These are phyloP conservation scores for Hanseniaspora clermontiae DNA, from an alignment of 805 yeast genomes.

Conservation along the genomic window DNA sequence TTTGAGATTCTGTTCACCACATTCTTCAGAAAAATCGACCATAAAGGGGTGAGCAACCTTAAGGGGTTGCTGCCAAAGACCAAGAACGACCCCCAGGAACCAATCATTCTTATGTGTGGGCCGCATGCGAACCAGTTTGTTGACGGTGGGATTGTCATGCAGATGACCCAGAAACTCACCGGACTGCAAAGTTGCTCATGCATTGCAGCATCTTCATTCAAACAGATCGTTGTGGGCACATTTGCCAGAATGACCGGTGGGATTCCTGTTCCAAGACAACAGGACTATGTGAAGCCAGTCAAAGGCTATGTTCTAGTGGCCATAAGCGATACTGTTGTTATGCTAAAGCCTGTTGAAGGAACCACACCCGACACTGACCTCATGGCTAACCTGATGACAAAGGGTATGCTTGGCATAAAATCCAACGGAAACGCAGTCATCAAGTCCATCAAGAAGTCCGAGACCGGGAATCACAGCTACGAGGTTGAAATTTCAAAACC, in stretches of 20 bases:
- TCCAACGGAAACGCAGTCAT: constrained; percentile 68
- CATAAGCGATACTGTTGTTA: constrained; percentile 22
- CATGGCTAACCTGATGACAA: constrained; percentile 36
- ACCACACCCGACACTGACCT: neutral
- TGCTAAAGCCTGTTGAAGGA: neutral
- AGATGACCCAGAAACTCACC: constrained; percentile 34
- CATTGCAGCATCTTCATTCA: constrained; percentile 71
- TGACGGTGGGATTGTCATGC: constrained; percentile 66
- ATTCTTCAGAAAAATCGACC: constrained; percentile 62
- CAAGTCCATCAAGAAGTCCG: constrained; percentile 38
- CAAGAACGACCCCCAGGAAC: constrained; percentile 51
- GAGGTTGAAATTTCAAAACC: constrained; percentile 32
- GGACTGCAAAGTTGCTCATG: constrained; percentile 34
- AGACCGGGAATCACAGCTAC: constrained; percentile 38
- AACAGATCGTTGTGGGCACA: constrained; percentile 54
- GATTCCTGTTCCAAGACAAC: constrained; percentile 87
- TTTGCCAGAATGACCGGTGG: constrained; percentile 65
- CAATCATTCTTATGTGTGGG: constrained; percentile 86
- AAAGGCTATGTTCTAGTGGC: constrained; percentile 52
- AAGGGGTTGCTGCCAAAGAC: constrained; percentile 17
- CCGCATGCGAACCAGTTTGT: constrained; percentile 93
- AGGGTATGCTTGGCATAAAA: constrained; percentile 60
- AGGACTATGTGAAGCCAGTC: constrained; percentile 63
- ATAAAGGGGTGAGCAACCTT: constrained; percentile 55
- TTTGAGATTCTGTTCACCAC: constrained; percentile 27